Base-by-base conservation (phyloP, 1,139 yeast species). In the Chernovozyma aurita region DNA sequence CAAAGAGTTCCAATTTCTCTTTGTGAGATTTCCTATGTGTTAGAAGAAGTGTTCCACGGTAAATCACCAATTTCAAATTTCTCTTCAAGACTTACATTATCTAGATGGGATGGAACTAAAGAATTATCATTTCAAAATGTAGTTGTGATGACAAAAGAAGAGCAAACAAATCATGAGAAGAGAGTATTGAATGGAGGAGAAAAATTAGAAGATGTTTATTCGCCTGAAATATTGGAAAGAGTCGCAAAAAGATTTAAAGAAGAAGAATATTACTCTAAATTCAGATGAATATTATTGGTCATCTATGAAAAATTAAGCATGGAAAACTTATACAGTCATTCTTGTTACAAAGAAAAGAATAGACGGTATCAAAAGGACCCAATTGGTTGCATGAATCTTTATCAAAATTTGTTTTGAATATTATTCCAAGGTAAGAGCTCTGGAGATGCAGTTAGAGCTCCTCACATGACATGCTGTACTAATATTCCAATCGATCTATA, bases 41-140 rank as follows among this genome's bases (percentile, higher is more conserved):
- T 90, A 32, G 97, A 90, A 52, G 98, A 92, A 59, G 81, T 92
- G 2, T 92, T 80, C 67, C 77, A 94, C 42, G 97, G 97, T 8
- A 87, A 87, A 55, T 84, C 95, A 0, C 94, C 92, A 17, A 73
- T 92, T 17, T 81, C 95, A n/a, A 86, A 90, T 21, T 85, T 72
- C 52, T 80, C 90, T 12, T 84, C 95, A 1, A 76, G 88, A 48
- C 65, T 90, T 41, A 77, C 90, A 1, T 68, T 92, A 36, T 79
- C 95, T 1, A 70, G 84, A 52, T 92, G 98, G 98, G 83, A 80
- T 45, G 87, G 88, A 3, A 49, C 56, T 1, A 65, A 75, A 44
- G 72, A 66, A 31, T 56, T 80, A 25, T 70, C 80, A 20, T 57
- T 73, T 43, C 90, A 82, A 47, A 92, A 92, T 55, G 78, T 87